Evolutionary conservation across 805 yeast genomes (phyloP).

Genomic region (Saccharomycopsis javanensis): DNA sequence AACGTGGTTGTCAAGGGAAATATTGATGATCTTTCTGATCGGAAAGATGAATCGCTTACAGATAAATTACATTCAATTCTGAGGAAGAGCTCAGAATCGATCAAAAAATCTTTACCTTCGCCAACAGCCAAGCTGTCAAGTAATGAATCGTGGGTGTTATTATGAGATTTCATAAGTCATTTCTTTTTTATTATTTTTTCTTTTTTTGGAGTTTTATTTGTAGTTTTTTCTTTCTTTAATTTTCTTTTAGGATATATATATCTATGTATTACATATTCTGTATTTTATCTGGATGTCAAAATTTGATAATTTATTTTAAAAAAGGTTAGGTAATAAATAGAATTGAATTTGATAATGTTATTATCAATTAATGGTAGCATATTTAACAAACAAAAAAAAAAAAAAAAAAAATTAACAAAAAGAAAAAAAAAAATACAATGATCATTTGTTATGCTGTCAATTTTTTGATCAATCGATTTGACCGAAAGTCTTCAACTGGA

Average conservation of each 20-base stretch:
- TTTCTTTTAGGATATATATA: not conserved
- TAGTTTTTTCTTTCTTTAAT: not conserved
- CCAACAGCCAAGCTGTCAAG: not conserved
- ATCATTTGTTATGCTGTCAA: too few species aligned
- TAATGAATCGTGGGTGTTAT: not conserved
- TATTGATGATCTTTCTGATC: not conserved
- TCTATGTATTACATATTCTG: not conserved
- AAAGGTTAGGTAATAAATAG: not conserved
- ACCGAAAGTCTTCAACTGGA: conserved; percentile 17
- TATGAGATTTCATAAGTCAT: not conserved
- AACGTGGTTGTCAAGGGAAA: not conserved
- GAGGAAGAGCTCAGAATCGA: not conserved
- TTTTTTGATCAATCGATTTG: not conserved
- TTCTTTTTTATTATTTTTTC: not conserved
- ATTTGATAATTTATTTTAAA: too few species aligned
- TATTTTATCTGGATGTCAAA: too few species aligned
- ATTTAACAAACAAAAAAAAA: not conserved
- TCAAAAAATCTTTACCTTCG: not conserved
- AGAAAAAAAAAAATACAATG: too few species aligned
- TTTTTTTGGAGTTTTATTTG: not conserved
- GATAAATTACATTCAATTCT: not conserved
- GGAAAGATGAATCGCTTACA: not conserved
- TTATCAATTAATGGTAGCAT: not conserved
- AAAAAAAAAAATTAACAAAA: too few species aligned
- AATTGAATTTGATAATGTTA: not conserved